Conservation (phyloP, 2,329 filamentous ascomycete species). For the Curvularia hawaiiensis region DNA sequence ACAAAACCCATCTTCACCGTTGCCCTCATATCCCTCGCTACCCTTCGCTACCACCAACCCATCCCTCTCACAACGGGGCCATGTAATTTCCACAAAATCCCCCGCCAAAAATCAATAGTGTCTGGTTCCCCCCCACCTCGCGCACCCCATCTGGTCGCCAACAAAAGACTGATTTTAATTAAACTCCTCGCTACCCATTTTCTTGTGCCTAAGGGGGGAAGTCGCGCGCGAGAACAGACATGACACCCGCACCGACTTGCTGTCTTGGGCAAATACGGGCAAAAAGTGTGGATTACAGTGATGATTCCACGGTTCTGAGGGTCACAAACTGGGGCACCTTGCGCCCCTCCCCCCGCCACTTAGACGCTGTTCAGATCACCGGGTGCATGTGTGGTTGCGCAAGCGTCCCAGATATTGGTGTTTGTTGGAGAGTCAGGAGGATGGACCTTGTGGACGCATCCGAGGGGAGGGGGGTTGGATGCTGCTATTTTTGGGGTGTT, state of each 20-base stretch:
- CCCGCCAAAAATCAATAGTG: too few relatives aligned
- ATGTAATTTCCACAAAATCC: conserved; percentile 10
- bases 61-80: neutral
- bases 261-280: conserved; percentile 7
- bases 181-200: conserved; percentile 9
- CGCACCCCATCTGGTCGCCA: neutral
- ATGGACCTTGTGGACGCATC: neutral
- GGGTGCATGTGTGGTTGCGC: conserved; percentile 2
- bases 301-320: conserved; percentile 8
- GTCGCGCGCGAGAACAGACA: conserved; percentile 12
- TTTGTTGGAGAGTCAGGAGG: neutral
- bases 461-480: neutral
- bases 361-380: neutral
- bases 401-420: conserved; percentile 9
- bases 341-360: neutral
- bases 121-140: neutral
- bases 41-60: conserved; percentile 8
- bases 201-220: neutral
- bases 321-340: neutral
- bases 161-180: neutral
- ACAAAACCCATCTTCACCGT: neutral
- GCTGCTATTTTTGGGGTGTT: neutral
- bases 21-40: conserved; percentile 3
- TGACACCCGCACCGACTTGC: conserved; percentile 3
- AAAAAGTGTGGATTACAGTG: conserved; percentile 15